Evolutionary conservation across 345 rosid genomes (phyloP).

Genomic region (Luvunga scandens): DNA sequence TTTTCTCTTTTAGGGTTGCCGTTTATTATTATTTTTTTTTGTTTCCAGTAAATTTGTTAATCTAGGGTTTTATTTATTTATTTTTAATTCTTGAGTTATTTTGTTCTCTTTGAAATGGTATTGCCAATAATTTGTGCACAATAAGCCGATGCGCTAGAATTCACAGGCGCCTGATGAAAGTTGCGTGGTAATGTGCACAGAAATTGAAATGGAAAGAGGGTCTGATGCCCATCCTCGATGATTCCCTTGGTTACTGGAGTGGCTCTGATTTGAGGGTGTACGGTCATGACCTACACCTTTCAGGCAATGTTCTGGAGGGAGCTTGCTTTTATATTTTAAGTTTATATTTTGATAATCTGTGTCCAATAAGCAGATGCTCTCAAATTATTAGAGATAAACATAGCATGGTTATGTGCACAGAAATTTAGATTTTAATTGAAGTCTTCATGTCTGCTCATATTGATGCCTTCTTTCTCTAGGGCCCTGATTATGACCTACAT

Average conservation of each 20-base stretch:
- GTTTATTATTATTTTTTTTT: too few species aligned
- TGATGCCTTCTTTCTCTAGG: not conserved
- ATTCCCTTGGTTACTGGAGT: not conserved
- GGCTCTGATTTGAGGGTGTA: not conserved
- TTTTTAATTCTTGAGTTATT: too few species aligned
- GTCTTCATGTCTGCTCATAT: not conserved
- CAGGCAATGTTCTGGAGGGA: not conserved
- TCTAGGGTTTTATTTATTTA: slow-evolving; percentile 13
- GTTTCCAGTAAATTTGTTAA: not conserved
- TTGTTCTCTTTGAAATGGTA: too few species aligned
- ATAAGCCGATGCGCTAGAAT: not conserved
- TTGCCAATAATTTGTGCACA: not conserved
- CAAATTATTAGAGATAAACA: not conserved
- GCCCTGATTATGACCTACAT: not conserved
- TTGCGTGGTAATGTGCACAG: not conserved
- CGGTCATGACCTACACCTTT: not conserved
- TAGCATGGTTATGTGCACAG: not conserved
- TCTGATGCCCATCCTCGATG: not conserved
- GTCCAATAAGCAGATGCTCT: not conserved
- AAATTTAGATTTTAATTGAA: not conserved
- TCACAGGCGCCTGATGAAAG: not conserved
- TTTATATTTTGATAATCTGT: not conserved
- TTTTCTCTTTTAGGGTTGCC: too few species aligned
- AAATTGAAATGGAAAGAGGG: not conserved
- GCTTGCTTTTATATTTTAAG: not conserved